These are phyloP conservation scores for Phaseolus coccineus DNA, from an alignment of 331 rosid species.

Conservation along the genomic window DNA sequence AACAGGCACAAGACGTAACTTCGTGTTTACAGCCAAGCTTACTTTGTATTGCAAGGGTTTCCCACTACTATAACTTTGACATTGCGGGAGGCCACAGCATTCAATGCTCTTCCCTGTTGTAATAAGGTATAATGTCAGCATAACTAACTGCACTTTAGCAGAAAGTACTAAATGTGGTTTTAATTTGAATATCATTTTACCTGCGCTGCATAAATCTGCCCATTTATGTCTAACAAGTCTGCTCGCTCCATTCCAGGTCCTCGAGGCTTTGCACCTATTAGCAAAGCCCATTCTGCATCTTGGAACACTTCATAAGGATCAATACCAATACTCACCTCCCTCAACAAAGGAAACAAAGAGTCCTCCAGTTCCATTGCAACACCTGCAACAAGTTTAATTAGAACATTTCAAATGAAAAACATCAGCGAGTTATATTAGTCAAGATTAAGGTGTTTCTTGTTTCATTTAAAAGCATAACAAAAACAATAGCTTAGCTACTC, in stretches of 20 bases:
- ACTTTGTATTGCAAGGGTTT: conserved; percentile 98
- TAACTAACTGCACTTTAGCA: conserved; percentile 1
- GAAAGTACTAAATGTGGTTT: conserved; percentile 9
- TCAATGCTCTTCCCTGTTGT: conserved; percentile 83
- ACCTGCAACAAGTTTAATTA: conserved; percentile 58
- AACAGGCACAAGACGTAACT: conserved; percentile 24
- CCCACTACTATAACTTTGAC: conserved; percentile 96
- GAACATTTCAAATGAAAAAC: conserved; percentile 20
- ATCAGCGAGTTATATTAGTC: background rate
- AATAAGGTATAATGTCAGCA: conserved; percentile 19
- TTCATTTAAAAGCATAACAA: background rate
- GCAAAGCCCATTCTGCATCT: conserved; percentile 95
- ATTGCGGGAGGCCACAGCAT: conserved; percentile 84
- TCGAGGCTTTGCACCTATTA: conserved; percentile 98
- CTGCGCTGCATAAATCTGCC: conserved; percentile 89
- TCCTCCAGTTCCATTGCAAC: conserved; percentile 99
- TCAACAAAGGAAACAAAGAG: conserved; percentile 83
- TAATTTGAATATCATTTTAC: conserved; percentile 47
- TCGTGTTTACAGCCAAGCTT: conserved; percentile 44
- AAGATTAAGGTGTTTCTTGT: background rate
- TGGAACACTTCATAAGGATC: conserved; percentile 94
- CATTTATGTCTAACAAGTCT: conserved; percentile 81
- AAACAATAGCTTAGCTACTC: background rate
- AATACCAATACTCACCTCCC: conserved; percentile 87
- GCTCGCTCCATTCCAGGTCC: conserved; percentile 99